These are phyloP conservation scores for Colletotrichum cereale DNA, from an alignment of 2,329 filamentous ascomycete genomes.

Conservation along the genomic window DNA sequence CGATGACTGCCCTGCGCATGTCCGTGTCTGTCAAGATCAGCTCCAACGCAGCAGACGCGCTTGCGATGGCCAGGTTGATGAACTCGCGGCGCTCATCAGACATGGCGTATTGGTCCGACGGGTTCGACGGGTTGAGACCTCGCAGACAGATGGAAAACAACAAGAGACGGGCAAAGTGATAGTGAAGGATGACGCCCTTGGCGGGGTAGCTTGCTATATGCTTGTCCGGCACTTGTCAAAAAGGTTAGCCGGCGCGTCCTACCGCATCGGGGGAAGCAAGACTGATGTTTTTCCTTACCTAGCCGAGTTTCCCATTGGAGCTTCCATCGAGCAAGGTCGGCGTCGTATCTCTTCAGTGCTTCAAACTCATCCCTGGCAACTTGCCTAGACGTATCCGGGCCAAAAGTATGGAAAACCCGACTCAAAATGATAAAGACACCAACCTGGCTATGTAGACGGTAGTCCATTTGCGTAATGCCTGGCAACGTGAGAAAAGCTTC, in stretches of 20 bases:
- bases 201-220: conserved; percentile 62
- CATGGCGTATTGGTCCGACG: conserved; percentile 54
- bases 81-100: conserved; percentile 59
- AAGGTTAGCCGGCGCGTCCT: background rate
- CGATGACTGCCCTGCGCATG: conserved; percentile 48
- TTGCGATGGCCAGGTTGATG: conserved; percentile 55
- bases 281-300: conserved; percentile 45
- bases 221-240: conserved; percentile 55
- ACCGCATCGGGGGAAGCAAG: background rate
- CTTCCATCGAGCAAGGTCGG: conserved; percentile 52
- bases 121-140: conserved; percentile 44
- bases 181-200: conserved; percentile 62
- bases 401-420: conserved; percentile 69
- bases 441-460: conserved; percentile 70
- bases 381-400: conserved; percentile 62
- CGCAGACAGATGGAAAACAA: conserved; percentile 63
- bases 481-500: conserved; percentile 65
- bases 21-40: conserved; percentile 49
- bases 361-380: conserved; percentile 51
- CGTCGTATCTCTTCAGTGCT: conserved; percentile 44
- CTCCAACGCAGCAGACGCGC: conserved; percentile 48
- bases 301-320: conserved; percentile 52
- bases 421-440: conserved; percentile 71
- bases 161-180: conserved; percentile 63
- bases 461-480: conserved; percentile 65